Base-by-base conservation (phyloP, 805 yeast genomes). In the Torulaspora franciscae region DNA sequence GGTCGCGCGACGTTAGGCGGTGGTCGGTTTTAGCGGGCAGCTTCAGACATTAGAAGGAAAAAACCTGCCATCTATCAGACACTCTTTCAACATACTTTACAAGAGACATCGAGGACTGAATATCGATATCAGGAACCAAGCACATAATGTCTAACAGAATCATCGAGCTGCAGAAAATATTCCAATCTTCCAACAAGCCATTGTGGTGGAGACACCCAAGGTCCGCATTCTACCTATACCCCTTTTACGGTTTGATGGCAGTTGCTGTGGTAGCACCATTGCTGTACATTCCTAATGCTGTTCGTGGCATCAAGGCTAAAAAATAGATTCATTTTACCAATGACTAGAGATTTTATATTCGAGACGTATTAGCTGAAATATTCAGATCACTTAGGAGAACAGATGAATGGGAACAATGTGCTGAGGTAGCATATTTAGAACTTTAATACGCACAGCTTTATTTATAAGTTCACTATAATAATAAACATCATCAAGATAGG, bases 181-280 rank as follows among this genome's bases (percentile, higher is more conserved):
- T 74, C 73, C 84, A 79, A 69, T 49, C 68, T 32, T 70, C 82
- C 39, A 66, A 71, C 44, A 79, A 79, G 65, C 82, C 82, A 56
- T 66, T 78, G 58, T 79, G 78, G 80, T 60, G 69, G 71, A 72
- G 74, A 70, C 78, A 76, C 66, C 84, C 84, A 62, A 77, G 80
- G 64, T 78, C 93, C 55, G 83, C 83, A 70, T 71, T 75, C 59
- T 68, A 81, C 64, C 75, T 85, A 55, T 81, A 80, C 70, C 95
- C 95, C 63, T 86, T 80, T 77, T 82, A 75, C 72, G 86, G 85
- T 51, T 72, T 81, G 49, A 81, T 85, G 67, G 71, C 85, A 45
- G 74, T 82, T 49, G 72, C 86, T 52, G 78, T 86, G 41, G 74
- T 73, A 48, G 75, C 77, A 49, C 83, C 93, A 49, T 72, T 82